These are phyloP conservation scores for Leccinum imitatum DNA, from an alignment of 768 basidiomycete genomes.

Conservation along the genomic window DNA sequence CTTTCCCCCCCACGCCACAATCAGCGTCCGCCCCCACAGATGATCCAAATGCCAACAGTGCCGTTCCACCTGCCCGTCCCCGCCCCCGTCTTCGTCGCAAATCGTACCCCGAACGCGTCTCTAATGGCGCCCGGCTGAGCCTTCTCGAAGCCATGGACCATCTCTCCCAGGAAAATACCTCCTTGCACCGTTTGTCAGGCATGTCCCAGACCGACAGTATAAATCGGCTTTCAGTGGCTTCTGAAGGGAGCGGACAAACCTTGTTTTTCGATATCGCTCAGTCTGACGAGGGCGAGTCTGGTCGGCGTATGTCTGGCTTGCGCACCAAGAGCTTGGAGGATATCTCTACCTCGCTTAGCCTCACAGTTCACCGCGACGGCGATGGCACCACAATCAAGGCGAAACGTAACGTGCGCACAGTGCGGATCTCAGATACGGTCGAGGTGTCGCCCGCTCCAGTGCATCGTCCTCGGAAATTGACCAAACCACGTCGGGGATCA, in stretches of 20 bases:
- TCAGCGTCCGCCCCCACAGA: not conserved
- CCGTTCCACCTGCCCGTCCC: slow-evolving; percentile 10
- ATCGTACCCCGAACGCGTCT: slow-evolving; percentile 28
- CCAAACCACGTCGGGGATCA: slow-evolving; percentile 17
- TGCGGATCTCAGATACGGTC: slow-evolving; percentile 27
- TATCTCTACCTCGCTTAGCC: slow-evolving; percentile 19
- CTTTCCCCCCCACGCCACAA: not conserved
- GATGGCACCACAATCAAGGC: not conserved
- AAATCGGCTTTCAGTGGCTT: slow-evolving; percentile 25
- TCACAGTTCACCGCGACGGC: slow-evolving; percentile 5
- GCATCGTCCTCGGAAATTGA: slow-evolving; percentile 22
- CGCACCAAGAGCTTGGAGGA: slow-evolving; percentile 27
- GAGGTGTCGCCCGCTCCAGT: slow-evolving; percentile 19
- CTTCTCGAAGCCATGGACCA: slow-evolving; percentile 30
- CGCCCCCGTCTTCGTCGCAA: slow-evolving; percentile 18
- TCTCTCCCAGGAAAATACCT: slow-evolving; percentile 20
- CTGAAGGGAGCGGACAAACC: slow-evolving; percentile 28
- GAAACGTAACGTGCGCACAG: slow-evolving; percentile 23
- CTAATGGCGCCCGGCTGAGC: slow-evolving; percentile 23
- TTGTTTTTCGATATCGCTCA: slow-evolving; percentile 26
- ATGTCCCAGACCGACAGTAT: slow-evolving; percentile 6
- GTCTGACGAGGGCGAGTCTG: slow-evolving; percentile 1
- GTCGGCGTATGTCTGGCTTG: not conserved
- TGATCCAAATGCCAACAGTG: not conserved
- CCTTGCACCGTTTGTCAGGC: slow-evolving; percentile 3